Evolutionary conservation across 1,284 basidiomycete species (phyloP).

Genomic region (Puccinia horiana): DNA sequence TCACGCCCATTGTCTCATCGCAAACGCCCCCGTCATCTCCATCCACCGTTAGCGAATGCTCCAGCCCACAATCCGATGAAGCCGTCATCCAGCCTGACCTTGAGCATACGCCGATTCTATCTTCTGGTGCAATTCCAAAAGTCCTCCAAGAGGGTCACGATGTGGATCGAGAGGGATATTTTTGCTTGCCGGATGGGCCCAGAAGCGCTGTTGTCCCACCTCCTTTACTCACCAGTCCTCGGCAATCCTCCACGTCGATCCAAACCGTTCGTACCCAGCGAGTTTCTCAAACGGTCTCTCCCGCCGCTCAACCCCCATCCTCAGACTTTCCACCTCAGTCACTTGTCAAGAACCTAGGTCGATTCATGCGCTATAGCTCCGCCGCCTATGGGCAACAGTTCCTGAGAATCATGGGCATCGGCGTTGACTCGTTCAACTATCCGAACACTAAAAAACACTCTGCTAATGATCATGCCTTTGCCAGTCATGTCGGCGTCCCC

Average conservation of each 20-base stretch:
- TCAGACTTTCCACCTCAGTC: constrained; percentile 60
- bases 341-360: constrained; percentile 61
- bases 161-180: neutral
- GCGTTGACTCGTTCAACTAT: constrained; percentile 59
- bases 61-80: neutral
- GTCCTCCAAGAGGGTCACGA: neutral
- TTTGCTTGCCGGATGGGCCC: neutral
- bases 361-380: constrained; percentile 62
- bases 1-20: neutral
- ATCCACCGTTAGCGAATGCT: neutral
- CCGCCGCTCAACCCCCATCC: neutral
- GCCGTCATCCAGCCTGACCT: neutral
- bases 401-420: constrained; percentile 62
- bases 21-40: neutral
- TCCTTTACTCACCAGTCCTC: neutral
- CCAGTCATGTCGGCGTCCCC: constrained; percentile 62
- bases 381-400: constrained; percentile 61
- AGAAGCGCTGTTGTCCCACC: neutral
- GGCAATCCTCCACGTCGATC: neutral
- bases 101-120: neutral
- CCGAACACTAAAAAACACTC: constrained; percentile 61
- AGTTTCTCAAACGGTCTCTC: constrained; percentile 11
- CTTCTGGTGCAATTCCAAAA: neutral
- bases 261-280: constrained; percentile 12
- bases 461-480: constrained; percentile 56